phyloP scores from a whole-genome alignment of 2,329 filamentous ascomycete genomes.

The Lizonia empirigonia region DNA sequence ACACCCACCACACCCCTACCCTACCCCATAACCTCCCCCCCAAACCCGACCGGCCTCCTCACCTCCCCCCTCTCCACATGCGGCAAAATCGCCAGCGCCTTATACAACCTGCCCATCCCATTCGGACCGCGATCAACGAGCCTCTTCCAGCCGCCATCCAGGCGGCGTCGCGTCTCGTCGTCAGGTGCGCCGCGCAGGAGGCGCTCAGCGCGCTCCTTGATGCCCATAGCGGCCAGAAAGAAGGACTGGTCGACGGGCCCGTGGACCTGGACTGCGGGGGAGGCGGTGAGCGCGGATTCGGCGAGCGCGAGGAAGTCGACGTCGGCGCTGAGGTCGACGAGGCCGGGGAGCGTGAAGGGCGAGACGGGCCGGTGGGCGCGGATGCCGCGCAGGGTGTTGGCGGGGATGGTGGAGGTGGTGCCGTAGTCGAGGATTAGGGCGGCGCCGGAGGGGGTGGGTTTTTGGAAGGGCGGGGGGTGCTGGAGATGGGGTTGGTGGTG shows the following conservation, averaged over 20 bases:
- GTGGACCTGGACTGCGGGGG: slow-evolving; percentile 84
- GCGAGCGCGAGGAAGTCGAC: slow-evolving; percentile 91
- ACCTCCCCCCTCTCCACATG: slow-evolving; percentile 64
- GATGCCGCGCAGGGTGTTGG: slow-evolving; percentile 91
- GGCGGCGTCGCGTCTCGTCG: slow-evolving; percentile 50
- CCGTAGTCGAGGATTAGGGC: slow-evolving; percentile 98
- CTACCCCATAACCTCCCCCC: slow-evolving; percentile 62
- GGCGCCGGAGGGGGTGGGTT: slow-evolving; percentile 73
- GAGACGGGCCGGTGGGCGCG: slow-evolving; percentile 75
- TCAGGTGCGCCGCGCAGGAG: slow-evolving; percentile 46
- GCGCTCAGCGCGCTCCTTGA: slow-evolving; percentile 55
- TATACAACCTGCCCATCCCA: slow-evolving; percentile 95
- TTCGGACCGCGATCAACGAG: slow-evolving; percentile 80
- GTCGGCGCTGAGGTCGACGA: slow-evolving; percentile 87
- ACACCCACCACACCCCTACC: too few relatives aligned
- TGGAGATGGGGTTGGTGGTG: slow-evolving; percentile 5
- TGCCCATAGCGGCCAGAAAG: slow-evolving; percentile 83
- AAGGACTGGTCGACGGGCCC: slow-evolving; percentile 85
- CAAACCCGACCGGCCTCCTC: slow-evolving; percentile 87
- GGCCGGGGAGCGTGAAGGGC: slow-evolving; percentile 78
- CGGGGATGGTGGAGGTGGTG: slow-evolving; percentile 74
- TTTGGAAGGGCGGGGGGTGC: slow-evolving; percentile 51
- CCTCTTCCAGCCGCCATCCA: slow-evolving; percentile 78
- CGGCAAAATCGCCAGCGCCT: slow-evolving; percentile 87
- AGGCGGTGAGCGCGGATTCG: slow-evolving; percentile 77